Base-by-base conservation (phyloP, 768 basidiomycete species). In the Tylopilus vinaceipallidus region DNA sequence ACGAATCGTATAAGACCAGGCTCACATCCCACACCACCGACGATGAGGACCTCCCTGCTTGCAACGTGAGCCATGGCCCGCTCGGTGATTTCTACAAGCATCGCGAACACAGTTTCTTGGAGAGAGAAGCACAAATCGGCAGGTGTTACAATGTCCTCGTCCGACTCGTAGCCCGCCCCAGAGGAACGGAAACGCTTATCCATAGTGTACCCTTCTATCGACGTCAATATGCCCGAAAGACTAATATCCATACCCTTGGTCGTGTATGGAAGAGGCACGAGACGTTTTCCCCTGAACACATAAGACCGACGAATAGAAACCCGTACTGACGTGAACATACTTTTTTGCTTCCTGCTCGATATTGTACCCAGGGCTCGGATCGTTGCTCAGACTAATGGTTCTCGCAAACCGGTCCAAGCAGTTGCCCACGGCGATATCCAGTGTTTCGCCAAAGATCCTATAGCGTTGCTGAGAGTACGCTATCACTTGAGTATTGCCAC, bases 231-330 rank as follows among this genome's bases (percentile, higher is more conserved):
- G 1, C 97, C 97, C n/a, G 95, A 95, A 53, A 99, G 75, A 57
- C 93, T 90, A 56, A 98, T 72, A 66, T 99, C 97, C 97, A 99
- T 99, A 24, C 97, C 97, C 64, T 99, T 99, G 1, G 95, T 99
- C 3, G 94, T 80, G 66, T 98, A 99, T 3, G 97, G 95, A 39
- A 99, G 75, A 3, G 85, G 73, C 2, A 98, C 67, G 2, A 98
- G 73, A 14, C 86, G 82, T 61, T 81, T 89, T 12, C 95, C 95
- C 59, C 95, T 97, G 60, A 24, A 3, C 1, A 41, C 9, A 39
- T 46, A 24, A 59, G 49, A 45, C 10, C 40, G 32, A 5, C 35
- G 19, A 12, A 33, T 50, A 47, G 42, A 32, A n/a, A 42, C 10
- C 6, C 14, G 35, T 46, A 9, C 14, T 16, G n/a, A 61, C 3